Evolutionary conservation across 192 early-diverging fungal species (phyloP).

Genomic region (Coemansia reversa): DNA sequence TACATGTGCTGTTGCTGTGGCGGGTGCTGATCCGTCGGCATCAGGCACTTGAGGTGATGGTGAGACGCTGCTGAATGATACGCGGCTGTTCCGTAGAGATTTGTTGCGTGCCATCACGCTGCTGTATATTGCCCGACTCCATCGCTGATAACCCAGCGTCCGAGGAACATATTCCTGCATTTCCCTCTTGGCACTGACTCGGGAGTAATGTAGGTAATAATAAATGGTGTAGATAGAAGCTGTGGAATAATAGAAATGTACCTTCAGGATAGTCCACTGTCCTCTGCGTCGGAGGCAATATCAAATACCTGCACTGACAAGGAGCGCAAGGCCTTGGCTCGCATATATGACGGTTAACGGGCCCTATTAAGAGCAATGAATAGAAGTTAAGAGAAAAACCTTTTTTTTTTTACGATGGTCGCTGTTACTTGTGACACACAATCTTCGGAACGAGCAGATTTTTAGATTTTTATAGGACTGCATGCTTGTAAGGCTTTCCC

Average conservation of each 20-base stretch:
- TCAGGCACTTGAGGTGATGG: background rate
- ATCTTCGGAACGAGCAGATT: conserved; percentile 1
- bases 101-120: background rate
- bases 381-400: too few relatives aligned
- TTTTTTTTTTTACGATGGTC: background rate
- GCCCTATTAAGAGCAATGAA: too few relatives aligned
- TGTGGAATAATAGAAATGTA: background rate
- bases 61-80: conserved; percentile 9
- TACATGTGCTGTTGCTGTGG: background rate
- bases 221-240: background rate
- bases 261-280: too few relatives aligned
- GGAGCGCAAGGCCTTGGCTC: too few relatives aligned
- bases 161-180: conserved; percentile 3
- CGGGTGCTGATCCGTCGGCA: too few relatives aligned
- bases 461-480: background rate
- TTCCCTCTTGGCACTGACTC: background rate
- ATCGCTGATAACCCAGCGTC: conserved; percentile 1
- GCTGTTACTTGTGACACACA: background rate
- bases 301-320: too few relatives aligned
- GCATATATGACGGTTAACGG: too few relatives aligned
- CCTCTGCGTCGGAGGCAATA: too few relatives aligned
- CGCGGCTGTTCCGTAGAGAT: background rate
- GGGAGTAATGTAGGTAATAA: too few relatives aligned
- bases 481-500: too few relatives aligned
- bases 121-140: background rate